Conservation (phyloP, 208 protist species). For the Trypanosoma grayi region DNA sequence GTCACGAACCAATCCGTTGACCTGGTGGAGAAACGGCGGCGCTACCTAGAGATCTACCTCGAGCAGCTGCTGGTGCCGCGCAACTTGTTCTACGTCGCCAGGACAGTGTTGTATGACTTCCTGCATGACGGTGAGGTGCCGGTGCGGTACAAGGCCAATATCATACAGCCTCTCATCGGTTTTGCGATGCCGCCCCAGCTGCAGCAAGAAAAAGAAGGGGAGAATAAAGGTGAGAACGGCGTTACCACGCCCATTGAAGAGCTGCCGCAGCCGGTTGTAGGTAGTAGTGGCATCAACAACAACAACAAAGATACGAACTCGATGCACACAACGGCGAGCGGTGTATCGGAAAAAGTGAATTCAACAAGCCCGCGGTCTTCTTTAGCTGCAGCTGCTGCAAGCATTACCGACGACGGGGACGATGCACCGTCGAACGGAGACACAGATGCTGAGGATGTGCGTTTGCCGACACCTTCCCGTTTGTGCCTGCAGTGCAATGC, state of each 20-base stretch:
- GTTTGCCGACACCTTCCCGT: conserved; percentile 29
- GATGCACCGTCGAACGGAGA: conserved; percentile 20
- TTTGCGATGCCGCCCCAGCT: background rate
- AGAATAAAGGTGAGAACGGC: background rate
- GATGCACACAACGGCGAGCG: no score
- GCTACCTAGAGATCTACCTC: conserved; percentile 82
- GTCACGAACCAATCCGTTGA: conserved; percentile 85
- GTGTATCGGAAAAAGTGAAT: no score
- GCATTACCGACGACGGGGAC: no score
- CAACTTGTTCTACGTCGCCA: conserved; percentile 76
- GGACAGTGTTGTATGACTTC: conserved; percentile 68
- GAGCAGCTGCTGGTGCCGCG: conserved; percentile 74
- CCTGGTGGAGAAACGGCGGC: conserved; percentile 71
- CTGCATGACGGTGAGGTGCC: conserved; percentile 79
- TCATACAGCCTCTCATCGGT: conserved; percentile 24
- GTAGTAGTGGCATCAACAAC: no score
- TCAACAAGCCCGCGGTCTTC: no score
- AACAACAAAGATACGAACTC: no score
- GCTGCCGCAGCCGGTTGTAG: no score
- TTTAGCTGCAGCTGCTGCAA: no score
- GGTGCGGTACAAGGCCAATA: conserved; percentile 16
- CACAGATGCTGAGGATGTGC: conserved; percentile 33
- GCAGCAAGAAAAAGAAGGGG: background rate
- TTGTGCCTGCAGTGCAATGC: conserved; percentile 56
- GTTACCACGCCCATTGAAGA: background rate